Evolutionary conservation across 176 grass and related monocot species (phyloP).

Genomic region (Aegilops bicornis): DNA sequence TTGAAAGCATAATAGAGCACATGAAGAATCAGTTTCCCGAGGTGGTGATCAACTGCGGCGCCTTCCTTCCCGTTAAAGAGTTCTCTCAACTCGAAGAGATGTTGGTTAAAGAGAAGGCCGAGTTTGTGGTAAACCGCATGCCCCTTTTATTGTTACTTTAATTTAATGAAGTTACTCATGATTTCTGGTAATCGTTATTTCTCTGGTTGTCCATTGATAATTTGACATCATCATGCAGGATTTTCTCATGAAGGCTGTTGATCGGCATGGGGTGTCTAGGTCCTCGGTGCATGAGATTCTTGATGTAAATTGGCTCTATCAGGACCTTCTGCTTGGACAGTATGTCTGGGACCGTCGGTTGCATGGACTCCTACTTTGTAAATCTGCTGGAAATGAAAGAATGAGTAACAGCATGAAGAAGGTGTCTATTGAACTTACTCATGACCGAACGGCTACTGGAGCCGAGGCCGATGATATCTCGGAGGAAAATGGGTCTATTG

Average conservation of each 20-base stretch:
- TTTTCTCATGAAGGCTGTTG: constrained; percentile 42
- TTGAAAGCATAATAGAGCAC: constrained; percentile 42
- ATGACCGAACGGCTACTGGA: constrained; percentile 13
- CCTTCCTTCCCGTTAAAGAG: constrained; percentile 45
- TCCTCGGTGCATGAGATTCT: constrained; percentile 42
- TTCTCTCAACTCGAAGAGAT: constrained; percentile 63
- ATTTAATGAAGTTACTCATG: neutral
- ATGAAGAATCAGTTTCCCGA: constrained; percentile 45
- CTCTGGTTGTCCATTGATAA: neutral
- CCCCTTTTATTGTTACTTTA: neutral
- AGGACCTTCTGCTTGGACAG: constrained; percentile 62
- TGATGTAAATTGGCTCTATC: constrained; percentile 64
- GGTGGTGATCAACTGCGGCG: neutral
- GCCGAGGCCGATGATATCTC: neutral
- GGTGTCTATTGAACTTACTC: constrained; percentile 26
- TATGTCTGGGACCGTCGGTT: constrained; percentile 67
- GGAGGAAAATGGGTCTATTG: constrained; percentile 6
- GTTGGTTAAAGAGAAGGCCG: constrained; percentile 57
- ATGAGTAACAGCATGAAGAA: constrained; percentile 1
- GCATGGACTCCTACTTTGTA: constrained; percentile 45
- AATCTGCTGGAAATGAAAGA: constrained; percentile 20
- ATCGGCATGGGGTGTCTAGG: constrained; percentile 13
- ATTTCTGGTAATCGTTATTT: neutral
- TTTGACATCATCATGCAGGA: constrained; percentile 35
- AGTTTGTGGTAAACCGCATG: constrained; percentile 60